A percentile compares a stretch with the other conserved stretches of the same genome.
phyloP scores from a whole-genome alignment of 371 early-diverging fungal genomes.

The Capillidium heterosporum region DNA sequence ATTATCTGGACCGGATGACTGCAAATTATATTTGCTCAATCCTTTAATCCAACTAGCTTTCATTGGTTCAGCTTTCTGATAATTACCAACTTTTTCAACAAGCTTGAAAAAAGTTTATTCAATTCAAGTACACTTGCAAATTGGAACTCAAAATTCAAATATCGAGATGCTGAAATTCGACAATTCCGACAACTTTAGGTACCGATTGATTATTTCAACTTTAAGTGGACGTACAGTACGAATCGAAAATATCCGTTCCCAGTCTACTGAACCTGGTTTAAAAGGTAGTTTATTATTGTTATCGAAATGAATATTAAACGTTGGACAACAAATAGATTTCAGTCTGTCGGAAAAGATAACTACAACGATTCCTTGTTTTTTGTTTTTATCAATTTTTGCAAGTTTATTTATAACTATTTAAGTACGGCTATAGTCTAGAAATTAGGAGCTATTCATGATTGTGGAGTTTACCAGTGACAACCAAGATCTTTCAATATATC shows the following conservation, averaged over 20 bases:
- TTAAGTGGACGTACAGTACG: conserved; percentile 65
- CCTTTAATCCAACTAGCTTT: too few relatives aligned
- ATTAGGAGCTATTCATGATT: conserved; percentile 82
- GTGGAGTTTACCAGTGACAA: conserved; percentile 91
- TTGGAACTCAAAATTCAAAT: too few relatives aligned
- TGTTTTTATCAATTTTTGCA: neutral
- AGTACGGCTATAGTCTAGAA: conserved; percentile 68
- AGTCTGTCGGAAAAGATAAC: conserved; percentile 82
- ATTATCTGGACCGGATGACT: too few relatives aligned
- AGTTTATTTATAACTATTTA: conserved; percentile 8
- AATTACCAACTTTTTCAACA: too few relatives aligned
- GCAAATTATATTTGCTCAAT: too few relatives aligned
- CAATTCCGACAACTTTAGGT: conserved; percentile 25
- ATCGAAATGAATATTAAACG: neutral
- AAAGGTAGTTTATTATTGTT: conserved; percentile 41
- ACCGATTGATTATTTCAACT: conserved; percentile 81
- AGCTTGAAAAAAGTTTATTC: too few relatives aligned
- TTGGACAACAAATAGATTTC: conserved; percentile 32
- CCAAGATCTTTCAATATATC: conserved; percentile 49
- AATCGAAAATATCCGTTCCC: conserved; percentile 74
- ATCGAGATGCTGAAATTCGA: neutral
- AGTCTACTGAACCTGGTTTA: conserved; percentile 76
- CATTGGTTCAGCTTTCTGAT: too few relatives aligned
- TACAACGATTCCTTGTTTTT: conserved; percentile 71
- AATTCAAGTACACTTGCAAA: too few relatives aligned